Evolutionary conservation across 192 early-diverging fungal genomes (phyloP), one percentile per base, ranked within the genome.

Genomic region (Coemansia sp.): DNA sequence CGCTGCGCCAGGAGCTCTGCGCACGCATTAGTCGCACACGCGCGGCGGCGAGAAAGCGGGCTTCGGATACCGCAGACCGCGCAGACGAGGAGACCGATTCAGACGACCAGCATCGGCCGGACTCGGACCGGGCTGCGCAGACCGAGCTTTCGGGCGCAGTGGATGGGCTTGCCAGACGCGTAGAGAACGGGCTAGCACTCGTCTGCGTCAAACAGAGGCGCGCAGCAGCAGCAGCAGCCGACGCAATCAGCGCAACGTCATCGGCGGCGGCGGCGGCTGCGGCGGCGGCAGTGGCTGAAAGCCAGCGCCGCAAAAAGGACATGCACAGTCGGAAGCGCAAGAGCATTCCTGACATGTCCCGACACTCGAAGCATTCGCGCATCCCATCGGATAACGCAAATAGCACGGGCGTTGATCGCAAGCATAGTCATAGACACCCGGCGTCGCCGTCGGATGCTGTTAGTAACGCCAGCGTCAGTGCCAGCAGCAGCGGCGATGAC

Each of bases 321-420:
- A 55, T 26, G 22, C 66, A 72, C 43, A 72, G 79, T 41, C 74
- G 79, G 15, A 82, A 82, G 45, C 74, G 79, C 61, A 82, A 82
- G 68, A 82, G 79, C 68, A 82, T 73, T 8, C 79, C 79, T 1
- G 79, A 82, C n/a, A 76, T 76, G 74, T 66, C 71, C 45, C 79
- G 79, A 10, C 65, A 70, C 13, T 65, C 79, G 18, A 82, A 82
- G 58, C 68, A 66, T 15, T 82, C 79, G 16, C 73, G 79, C 4
- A 74, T 82, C 15, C 79, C 79, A 16, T 65, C 74, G 2, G 71
- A 61, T 0, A 59, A 59, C 36, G 55, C 59, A 54, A 12, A 59
- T 22, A 65, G 52, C 32, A 37, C 12, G 32, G 16, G 36, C 56
- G 46, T 41, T 11, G 57, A 60, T 49, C 47, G 19, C n/a, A 49